Evolutionary conservation across 2,329 filamentous ascomycete genomes (phyloP).

Genomic region (Boeremia exigua): DNA sequence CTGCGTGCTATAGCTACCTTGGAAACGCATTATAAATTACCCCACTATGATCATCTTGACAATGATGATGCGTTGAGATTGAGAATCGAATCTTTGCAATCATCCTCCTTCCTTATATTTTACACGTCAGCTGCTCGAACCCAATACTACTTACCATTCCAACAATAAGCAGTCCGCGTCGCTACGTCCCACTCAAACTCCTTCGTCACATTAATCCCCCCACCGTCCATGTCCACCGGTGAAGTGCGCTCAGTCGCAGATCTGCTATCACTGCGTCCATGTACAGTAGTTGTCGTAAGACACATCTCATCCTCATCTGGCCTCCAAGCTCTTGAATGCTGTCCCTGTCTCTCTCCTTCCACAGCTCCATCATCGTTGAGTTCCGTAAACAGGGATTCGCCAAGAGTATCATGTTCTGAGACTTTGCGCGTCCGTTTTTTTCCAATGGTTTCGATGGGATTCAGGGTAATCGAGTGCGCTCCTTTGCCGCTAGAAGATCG

Average conservation of each 20-base stretch:
- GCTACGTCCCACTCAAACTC: conserved; percentile 32
- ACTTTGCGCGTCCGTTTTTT: conserved; percentile 32
- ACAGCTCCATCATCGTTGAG: conserved; percentile 5
- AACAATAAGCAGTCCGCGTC: neutral
- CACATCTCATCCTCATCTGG: conserved; percentile 33
- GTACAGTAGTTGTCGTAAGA: conserved; percentile 23
- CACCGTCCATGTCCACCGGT: conserved; percentile 1
- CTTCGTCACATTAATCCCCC: conserved; percentile 25
- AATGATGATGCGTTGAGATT: too few relatives aligned
- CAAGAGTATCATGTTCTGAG: conserved; percentile 20
- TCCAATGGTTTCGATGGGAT: conserved; percentile 30
- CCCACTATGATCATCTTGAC: too few relatives aligned
- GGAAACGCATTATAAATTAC: too few relatives aligned
- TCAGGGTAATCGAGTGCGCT: conserved; percentile 12
- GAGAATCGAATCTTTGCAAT: too few relatives aligned
- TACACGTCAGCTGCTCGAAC: too few relatives aligned
- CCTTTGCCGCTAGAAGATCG: conserved; percentile 11
- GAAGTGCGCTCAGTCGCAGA: neutral
- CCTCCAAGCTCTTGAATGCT: conserved; percentile 20
- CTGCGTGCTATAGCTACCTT: too few relatives aligned
- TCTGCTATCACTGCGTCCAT: conserved; percentile 14
- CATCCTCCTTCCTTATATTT: too few relatives aligned
- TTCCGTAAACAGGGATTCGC: conserved; percentile 18
- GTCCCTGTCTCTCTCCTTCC: neutral
- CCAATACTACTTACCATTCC: too few relatives aligned